Conservation (phyloP, 2,329 filamentous ascomycete species). For the Aspergillus chevalieri region DNA sequence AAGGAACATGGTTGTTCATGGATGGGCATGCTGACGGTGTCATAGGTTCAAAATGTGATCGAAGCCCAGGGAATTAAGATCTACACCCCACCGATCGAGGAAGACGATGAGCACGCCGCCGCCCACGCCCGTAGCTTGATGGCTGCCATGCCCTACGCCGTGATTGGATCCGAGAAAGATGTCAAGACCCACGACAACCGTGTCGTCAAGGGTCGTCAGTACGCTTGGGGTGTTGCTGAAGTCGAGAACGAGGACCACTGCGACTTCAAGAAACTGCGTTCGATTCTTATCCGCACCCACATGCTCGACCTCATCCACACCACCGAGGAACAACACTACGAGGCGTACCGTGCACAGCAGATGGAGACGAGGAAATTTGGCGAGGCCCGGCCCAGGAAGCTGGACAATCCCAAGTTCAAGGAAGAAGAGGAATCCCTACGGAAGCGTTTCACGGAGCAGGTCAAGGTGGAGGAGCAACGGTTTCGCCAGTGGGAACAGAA, state of each 20-base stretch:
- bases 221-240: slow-evolving; percentile 98
- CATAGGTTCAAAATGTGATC: slow-evolving; percentile 84
- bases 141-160: slow-evolving; percentile 95
- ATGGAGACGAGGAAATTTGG: slow-evolving; percentile 99
- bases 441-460: slow-evolving; percentile 99
- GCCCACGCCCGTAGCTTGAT: slow-evolving; percentile 92
- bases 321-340: slow-evolving; percentile 98
- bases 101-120: slow-evolving; percentile 93
- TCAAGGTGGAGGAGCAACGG: slow-evolving; percentile 99
- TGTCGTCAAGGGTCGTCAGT: slow-evolving; percentile 97
- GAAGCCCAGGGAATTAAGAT: slow-evolving; percentile 99
- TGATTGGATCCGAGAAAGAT: slow-evolving; percentile 98
- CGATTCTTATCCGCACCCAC: slow-evolving; percentile 96
- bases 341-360: slow-evolving; percentile 96
- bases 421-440: slow-evolving; percentile 97
- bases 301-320: slow-evolving; percentile 99
- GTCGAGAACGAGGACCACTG: slow-evolving; percentile 99
- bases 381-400: slow-evolving; percentile 91
- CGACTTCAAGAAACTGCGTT: slow-evolving; percentile 99
- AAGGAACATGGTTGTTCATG: too few species aligned
- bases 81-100: slow-evolving; percentile 94
- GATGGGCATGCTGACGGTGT: not conserved
- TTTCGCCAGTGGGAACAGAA: slow-evolving; percentile 99
- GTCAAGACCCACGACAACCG: slow-evolving; percentile 93
- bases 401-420: slow-evolving; percentile 99